Conservation (phyloP, 306 rosid genomes). For the Dryas octopetala region DNA sequence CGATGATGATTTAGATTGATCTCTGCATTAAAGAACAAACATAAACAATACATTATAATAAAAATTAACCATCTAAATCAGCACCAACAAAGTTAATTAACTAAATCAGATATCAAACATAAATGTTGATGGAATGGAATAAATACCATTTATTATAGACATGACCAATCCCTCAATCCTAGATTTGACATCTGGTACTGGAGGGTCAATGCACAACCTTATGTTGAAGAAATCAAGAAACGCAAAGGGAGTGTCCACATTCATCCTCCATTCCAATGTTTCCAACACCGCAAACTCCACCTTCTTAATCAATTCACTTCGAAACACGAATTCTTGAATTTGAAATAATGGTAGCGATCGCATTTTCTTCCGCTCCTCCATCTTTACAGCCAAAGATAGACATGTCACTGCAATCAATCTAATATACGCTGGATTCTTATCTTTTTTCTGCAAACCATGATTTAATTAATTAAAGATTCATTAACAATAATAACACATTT, state of each 20-base stretch:
- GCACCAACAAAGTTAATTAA: background rate
- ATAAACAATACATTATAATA: background rate
- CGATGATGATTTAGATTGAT: constrained; percentile 52
- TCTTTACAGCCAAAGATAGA: constrained; percentile 76
- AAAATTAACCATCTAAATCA: background rate
- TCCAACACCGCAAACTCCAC: constrained; percentile 81
- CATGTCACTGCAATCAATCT: constrained; percentile 70
- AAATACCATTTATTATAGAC: constrained; percentile 54
- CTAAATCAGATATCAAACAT: background rate
- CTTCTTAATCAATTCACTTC: constrained; percentile 46
- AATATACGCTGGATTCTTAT: constrained; percentile 18
- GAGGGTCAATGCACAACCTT: constrained; percentile 45
- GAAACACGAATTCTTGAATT: constrained; percentile 25
- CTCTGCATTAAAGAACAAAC: constrained; percentile 44
- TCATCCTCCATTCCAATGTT: constrained; percentile 76
- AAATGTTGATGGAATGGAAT: background rate
- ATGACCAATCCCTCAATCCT: constrained; percentile 44
- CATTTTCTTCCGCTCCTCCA: constrained; percentile 55
- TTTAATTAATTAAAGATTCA: too few species aligned
- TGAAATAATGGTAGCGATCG: constrained; percentile 52
- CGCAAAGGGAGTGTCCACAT: constrained; percentile 56
- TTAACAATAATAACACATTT: background rate
- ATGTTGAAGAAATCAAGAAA: constrained; percentile 62
- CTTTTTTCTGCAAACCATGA: background rate
- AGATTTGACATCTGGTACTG: constrained; percentile 28